Conservation (phyloP, 345 rosid genomes). For the Camelina sativa region DNA sequence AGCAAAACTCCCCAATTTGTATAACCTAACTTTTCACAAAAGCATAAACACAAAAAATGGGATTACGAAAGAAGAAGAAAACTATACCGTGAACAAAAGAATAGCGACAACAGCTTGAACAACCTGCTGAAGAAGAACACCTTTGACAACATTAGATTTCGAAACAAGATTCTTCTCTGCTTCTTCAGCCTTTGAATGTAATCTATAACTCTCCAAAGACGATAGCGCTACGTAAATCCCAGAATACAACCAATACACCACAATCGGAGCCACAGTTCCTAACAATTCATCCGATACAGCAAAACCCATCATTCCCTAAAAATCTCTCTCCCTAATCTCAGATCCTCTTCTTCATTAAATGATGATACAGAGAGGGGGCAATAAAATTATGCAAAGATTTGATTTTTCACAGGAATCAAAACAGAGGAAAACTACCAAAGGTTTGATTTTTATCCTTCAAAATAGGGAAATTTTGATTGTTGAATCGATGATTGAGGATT, state of each 20-base stretch:
- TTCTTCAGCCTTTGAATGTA: slow-evolving; percentile 81
- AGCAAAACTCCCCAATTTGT: neutral
- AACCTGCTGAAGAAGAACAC: slow-evolving; percentile 82
- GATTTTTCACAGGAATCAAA: neutral
- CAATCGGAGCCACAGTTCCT: slow-evolving; percentile 75
- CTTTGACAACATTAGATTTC: slow-evolving; percentile 68
- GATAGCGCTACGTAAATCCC: slow-evolving; percentile 69
- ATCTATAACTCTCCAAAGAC: slow-evolving; percentile 62
- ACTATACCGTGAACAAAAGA: slow-evolving; percentile 65
- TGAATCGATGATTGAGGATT: slow-evolving; percentile 14
- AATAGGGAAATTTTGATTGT: neutral
- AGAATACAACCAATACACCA: slow-evolving; percentile 84
- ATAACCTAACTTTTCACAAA: slow-evolving; percentile 4
- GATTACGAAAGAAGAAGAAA: neutral
- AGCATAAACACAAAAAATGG: neutral
- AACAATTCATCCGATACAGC: slow-evolving; percentile 75
- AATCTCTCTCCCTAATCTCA: slow-evolving; percentile 6
- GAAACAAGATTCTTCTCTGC: slow-evolving; percentile 82
- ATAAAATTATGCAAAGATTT: neutral
- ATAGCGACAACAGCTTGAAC: slow-evolving; percentile 82
- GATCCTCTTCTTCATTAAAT: slow-evolving; percentile 36
- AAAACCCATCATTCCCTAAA: slow-evolving; percentile 52
- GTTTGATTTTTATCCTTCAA: neutral
- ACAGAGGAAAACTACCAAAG: neutral
- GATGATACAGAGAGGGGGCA: neutral